phyloP scores from a whole-genome alignment of 1,284 basidiomycete species.

The Rhizoctonia solani region DNA sequence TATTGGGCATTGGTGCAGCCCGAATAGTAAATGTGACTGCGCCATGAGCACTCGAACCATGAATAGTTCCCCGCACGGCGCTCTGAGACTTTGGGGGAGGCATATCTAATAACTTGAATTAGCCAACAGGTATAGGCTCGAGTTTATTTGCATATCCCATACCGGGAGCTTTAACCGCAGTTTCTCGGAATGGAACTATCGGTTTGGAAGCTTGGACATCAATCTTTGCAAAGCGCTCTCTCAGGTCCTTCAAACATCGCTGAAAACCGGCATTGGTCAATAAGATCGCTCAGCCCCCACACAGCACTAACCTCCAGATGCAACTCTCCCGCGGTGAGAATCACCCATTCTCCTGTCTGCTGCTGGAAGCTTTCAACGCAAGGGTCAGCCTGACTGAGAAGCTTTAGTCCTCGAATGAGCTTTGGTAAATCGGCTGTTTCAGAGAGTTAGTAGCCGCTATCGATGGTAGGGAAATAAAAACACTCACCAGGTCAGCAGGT shows the following conservation, averaged over 20 bases:
- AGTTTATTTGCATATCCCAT: constrained; percentile 37
- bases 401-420: constrained; percentile 82
- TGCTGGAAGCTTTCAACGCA: constrained; percentile 98
- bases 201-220: constrained; percentile 93
- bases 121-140: constrained; percentile 8
- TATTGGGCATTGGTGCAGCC: constrained; percentile 75
- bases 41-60: constrained; percentile 68
- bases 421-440: constrained; percentile 84
- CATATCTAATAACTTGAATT: constrained; percentile 65
- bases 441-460: neutral
- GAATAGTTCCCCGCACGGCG: constrained; percentile 78
- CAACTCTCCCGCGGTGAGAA: constrained; percentile 93
- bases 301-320: constrained; percentile 79
- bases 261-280: constrained; percentile 45
- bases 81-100: constrained; percentile 76
- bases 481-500: constrained; percentile 69
- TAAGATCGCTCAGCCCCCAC: constrained; percentile 5
- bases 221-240: constrained; percentile 92
- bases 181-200: constrained; percentile 98
- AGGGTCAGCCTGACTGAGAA: constrained; percentile 94
- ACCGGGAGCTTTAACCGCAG: constrained; percentile 81
- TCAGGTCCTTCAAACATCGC: constrained; percentile 93
- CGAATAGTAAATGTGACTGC: constrained; percentile 84
- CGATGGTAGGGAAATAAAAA: neutral
- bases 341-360: constrained; percentile 96